Evolutionary conservation across 1,284 basidiomycete genomes (phyloP), one percentile per base, ranked within the genome.

Genomic region (Cryptococcus sp.): DNA sequence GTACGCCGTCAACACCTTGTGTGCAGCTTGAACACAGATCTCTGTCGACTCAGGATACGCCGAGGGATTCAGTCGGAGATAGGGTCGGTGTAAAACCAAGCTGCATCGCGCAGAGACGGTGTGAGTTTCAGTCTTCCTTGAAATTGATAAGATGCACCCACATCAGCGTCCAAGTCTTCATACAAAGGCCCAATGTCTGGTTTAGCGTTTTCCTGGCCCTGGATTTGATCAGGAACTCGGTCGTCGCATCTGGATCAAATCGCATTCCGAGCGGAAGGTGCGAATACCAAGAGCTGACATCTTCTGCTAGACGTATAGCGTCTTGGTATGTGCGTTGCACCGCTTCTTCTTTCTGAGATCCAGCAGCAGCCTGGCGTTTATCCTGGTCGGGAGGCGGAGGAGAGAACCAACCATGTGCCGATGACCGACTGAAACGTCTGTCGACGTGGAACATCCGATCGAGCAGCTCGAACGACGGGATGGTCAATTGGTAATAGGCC

Each of bases 131-230:
- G 20, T 17, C 20, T 42, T 40, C 38, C 13, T 38, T 47, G 40
- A 19, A 17, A 8, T 50, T 10, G 13, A 50, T 15, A n/a, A 39
- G 27, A 6, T 20, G 6, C 11, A 72, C 74, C 58, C 50, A 76
- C 69, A 74, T 63, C n/a, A 78, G 69, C 63, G 77, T 77, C 53
- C 74, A 73, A 6, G 77, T 75, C 65, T 79, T 79, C 56, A 77
- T 70, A 35, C 68, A 72, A 2, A 79, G 63, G 7, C 70, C 70
- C 31, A 79, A 57, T 3, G 70, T 71, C 61, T 79, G 78, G 47
- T 75, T 76, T 59, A 78, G 68, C 35, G 65, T 65, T 45, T 56
- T 46, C 8, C 57, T 55, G 10, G 49, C 56, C 47, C 70, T 64
- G 1, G 61, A 56, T 15, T 50, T 41, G 6, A 62, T 38, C 17